Evolutionary conservation across 495 filamentous ascomycete genomes (phyloP).

Genomic region (Saxophila tyrrhenica): DNA sequence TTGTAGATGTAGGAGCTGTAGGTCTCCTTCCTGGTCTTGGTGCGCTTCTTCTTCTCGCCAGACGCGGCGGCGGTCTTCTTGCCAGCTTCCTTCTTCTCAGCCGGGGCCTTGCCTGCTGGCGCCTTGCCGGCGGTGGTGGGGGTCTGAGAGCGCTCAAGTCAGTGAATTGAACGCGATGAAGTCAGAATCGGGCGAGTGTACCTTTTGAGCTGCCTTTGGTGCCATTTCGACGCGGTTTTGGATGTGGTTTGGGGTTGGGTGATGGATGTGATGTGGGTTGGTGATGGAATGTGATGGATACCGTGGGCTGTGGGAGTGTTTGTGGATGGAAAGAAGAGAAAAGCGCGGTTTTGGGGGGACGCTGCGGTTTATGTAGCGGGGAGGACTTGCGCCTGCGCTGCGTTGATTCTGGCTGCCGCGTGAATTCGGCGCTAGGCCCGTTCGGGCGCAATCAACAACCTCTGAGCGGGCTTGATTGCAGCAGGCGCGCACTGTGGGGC

Average conservation of each 20-base stretch:
- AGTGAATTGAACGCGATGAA: conserved; percentile 12
- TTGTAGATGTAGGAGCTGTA: conserved; percentile 99
- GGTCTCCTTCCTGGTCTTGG: conserved; percentile 99
- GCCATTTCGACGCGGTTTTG: conserved; percentile 18
- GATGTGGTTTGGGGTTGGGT: conserved; percentile 6
- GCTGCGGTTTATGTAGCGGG: not conserved
- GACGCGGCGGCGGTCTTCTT: conserved; percentile 92
- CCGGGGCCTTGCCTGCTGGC: conserved; percentile 76
- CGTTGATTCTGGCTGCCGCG: not conserved
- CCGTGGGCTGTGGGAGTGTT: not conserved
- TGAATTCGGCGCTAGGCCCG: not conserved
- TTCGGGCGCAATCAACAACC: not conserved
- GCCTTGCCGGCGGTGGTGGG: conserved; percentile 95
- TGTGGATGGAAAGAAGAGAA: conserved; percentile 16
- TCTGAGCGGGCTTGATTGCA: no score
- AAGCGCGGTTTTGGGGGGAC: not conserved
- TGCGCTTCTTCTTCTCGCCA: conserved; percentile 99
- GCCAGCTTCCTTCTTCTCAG: conserved; percentile 99
- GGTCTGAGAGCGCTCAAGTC: conserved; percentile 93
- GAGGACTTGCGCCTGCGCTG: not conserved
- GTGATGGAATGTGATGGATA: conserved; percentile 16
- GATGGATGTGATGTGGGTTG: conserved; percentile 11
- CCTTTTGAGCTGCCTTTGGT: conserved; percentile 17
- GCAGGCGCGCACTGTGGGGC: not conserved
- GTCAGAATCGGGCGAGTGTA: not conserved